These are phyloP conservation scores for Oryza meridionalis DNA, from an alignment of 176 grass and related monocot genomes.

Conservation along the genomic window DNA sequence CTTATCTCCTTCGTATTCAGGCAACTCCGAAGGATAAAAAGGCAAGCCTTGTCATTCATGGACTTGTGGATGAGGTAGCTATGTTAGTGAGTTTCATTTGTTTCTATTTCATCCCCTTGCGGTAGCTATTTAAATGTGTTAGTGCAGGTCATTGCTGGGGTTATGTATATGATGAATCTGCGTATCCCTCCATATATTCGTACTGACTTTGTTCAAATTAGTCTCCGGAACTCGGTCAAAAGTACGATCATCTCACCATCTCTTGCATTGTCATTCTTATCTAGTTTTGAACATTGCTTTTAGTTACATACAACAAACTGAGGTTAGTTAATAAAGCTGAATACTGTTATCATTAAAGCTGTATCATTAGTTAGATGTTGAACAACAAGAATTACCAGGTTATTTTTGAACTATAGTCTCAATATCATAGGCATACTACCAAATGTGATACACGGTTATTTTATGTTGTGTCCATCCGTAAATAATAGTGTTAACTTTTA, in stretches of 20 bases:
- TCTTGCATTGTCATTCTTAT: slow-evolving; percentile 8
- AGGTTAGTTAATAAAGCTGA: slow-evolving; percentile 1
- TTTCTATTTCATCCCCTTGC: slow-evolving; percentile 36
- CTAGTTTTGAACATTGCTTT: neutral
- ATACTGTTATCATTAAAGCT: neutral
- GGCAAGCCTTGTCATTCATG: slow-evolving; percentile 95
- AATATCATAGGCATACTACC: neutral
- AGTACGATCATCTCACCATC: slow-evolving; percentile 54
- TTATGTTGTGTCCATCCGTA: slow-evolving; percentile 15
- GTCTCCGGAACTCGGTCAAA: slow-evolving; percentile 73
- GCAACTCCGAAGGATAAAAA: slow-evolving; percentile 96
- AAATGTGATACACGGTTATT: neutral
- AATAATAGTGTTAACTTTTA: neutral
- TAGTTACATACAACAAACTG: slow-evolving; percentile 8
- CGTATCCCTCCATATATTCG: slow-evolving; percentile 84
- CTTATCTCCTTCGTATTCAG: slow-evolving; percentile 44
- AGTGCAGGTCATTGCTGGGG: slow-evolving; percentile 73
- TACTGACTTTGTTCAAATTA: slow-evolving; percentile 77
- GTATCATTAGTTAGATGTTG: neutral
- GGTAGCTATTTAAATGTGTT: slow-evolving; percentile 29
- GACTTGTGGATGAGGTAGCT: slow-evolving; percentile 85
- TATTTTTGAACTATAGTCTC: neutral
- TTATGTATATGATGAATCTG: slow-evolving; percentile 73
- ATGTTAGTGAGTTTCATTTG: slow-evolving; percentile 34
- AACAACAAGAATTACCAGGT: slow-evolving; percentile 1